Evolutionary conservation across 2,329 filamentous ascomycete genomes (phyloP), one percentile per base, ranked within the genome.

Genomic region (Pseudopyrenochaeta lycopersici): DNA sequence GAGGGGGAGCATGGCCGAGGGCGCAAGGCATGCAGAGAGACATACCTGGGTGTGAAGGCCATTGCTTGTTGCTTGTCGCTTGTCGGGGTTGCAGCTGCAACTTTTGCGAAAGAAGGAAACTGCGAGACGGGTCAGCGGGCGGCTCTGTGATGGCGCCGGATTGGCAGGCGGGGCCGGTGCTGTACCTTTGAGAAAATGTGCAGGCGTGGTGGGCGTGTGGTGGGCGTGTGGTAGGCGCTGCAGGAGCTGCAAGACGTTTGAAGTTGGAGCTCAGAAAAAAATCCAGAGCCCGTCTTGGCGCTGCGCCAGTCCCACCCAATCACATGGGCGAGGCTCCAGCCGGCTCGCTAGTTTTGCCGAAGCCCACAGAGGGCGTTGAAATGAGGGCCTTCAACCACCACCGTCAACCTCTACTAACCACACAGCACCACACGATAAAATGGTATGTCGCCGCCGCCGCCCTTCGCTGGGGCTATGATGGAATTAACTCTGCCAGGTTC

Each of bases 401-500:
- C 57, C 64, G 60, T 56, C 64, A 56, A 56, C 42, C 46, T 56
- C 61, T 54, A 70, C 66, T 68, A 72, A 70, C 64, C 62, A 67
- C 68, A 68, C 71, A 73, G 71, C 71, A 65, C 68, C 66, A 60
- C 58, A 72, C 71, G 69, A 75, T 64, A 79, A 73, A 68, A 79
- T 79, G 78, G 77, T 78, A 71, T 58, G 73, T 68, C 56, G 40
- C 44, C 51, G 49, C 58, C 45, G 58, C 47, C 29, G n/a, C 32
- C n/a, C 10, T 30, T 20, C 15, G 27, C 12, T 56, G 51, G 48
- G 60, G 21, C 14, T 60, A 60, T 52, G 35, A 57, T 52, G 56
- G 56, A 52, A 60, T 63, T 72, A 71, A 72, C 65, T 62, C 51
- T 47, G 49, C 46, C 67, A 75, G 72, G 72, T 75, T 67, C 72